These are phyloP conservation scores for Hypoxylon sp. DNA, from an alignment of 2,329 filamentous ascomycete species.

Conservation along the genomic window DNA sequence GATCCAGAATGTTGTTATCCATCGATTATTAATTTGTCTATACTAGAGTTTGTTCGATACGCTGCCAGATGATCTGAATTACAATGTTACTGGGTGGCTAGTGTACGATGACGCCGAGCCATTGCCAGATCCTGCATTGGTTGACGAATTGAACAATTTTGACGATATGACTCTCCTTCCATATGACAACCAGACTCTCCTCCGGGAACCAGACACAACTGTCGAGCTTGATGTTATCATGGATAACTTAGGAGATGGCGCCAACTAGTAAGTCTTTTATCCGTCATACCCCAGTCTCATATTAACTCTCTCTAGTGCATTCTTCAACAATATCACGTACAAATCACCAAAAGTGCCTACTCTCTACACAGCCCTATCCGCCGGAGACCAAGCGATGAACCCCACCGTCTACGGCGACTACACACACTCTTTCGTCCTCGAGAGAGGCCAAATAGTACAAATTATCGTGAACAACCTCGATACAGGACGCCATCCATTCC, in stretches of 20 bases:
- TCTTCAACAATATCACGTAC: conserved; percentile 86
- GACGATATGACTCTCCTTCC: conserved; percentile 83
- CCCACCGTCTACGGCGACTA: conserved; percentile 75
- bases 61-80: conserved; percentile 77
- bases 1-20: not conserved
- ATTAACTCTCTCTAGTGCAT: conserved; percentile 60
- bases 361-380: conserved; percentile 80
- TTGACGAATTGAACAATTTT: conserved; percentile 76
- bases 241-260: conserved; percentile 77
- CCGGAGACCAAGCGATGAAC: conserved; percentile 72
- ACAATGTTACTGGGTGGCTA: conserved; percentile 77
- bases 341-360: conserved; percentile 81
- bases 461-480: conserved; percentile 85
- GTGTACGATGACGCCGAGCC: conserved; percentile 66
- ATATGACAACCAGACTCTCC: conserved; percentile 73
- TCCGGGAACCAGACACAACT: conserved; percentile 73
- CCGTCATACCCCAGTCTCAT: conserved; percentile 66
- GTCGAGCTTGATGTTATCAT: conserved; percentile 76
- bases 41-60: conserved; percentile 75
- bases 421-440: conserved; percentile 77
- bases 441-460: conserved; percentile 78
- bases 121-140: conserved; percentile 65
- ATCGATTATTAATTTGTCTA: conserved; percentile 30
- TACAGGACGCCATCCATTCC: conserved; percentile 79
- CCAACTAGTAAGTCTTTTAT: conserved; percentile 70